A percentile compares a stretch with the other conserved stretches of the same genome.
These are phyloP conservation scores for Prillingera fragicola DNA, from an alignment of 1,284 basidiomycete genomes.

Conservation along the genomic window DNA sequence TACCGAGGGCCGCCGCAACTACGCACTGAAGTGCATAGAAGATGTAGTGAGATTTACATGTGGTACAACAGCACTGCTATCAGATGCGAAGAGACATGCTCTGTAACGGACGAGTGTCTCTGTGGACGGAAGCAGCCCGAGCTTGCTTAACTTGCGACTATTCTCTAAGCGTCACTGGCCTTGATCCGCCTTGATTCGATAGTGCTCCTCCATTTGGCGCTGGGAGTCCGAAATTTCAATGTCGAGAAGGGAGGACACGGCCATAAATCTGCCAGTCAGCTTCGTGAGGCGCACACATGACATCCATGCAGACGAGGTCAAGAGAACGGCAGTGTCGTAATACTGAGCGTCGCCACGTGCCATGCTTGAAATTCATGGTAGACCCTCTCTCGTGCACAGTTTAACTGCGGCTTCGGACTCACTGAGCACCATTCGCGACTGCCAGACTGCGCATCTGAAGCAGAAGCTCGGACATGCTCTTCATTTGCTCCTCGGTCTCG, in stretches of 20 bases:
- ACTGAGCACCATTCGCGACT: conserved; percentile 42
- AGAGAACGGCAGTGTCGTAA: neutral
- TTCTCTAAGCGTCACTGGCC: no score
- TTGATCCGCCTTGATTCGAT: no score
- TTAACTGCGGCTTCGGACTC: conserved; percentile 17
- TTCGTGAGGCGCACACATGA: neutral
- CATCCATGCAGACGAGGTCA: neutral
- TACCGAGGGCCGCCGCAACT: no score
- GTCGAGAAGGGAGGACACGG: conserved; percentile 43
- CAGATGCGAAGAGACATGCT: no score
- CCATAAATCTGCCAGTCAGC: conserved; percentile 44
- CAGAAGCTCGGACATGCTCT: conserved; percentile 33
- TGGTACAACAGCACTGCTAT: no score
- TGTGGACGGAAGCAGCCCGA: no score
- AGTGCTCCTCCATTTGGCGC: no score
- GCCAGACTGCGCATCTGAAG: conserved; percentile 40
- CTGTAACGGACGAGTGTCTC: no score
- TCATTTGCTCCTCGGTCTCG: conserved; percentile 39
- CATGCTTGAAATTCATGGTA: neutral
- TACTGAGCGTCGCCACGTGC: neutral
- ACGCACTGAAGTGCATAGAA: no score
- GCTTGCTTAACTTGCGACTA: no score
- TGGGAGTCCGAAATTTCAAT: conserved; percentile 34
- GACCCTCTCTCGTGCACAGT: neutral
- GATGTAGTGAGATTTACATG: no score